Base-by-base conservation (phyloP, 2,329 filamentous ascomycete species). In the Fusarium caatingaense region DNA sequence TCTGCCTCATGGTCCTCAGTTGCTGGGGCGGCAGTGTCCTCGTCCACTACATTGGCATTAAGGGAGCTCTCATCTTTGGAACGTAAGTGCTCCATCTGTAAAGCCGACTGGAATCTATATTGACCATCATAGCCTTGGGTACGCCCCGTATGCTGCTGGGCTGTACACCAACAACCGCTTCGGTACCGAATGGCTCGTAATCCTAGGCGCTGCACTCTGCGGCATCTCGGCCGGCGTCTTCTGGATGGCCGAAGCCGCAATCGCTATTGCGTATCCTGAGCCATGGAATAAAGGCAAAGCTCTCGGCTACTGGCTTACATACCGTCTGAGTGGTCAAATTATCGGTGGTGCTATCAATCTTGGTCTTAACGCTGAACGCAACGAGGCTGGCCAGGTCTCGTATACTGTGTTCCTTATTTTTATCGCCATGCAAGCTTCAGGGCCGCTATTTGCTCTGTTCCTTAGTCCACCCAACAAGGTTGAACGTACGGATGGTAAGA, bases 201-300 rank as follows among this genome's bases (percentile, higher is more conserved):
- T 93, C 1, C 78, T 93, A 11, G 91, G 91, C 1, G 90, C 89
- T 1, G 89, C 89, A 0, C 81, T 91, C 0, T 93, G 91, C 67
- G 91, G 91, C 20, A 83, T 92, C 32, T 90, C 88, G 0, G 91
- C 91, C 0, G 91, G 91, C 0, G 83, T 93, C 0, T 93, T 93
- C 78, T 93, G 91, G 91, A 89, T 89, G 83, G 88, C 91, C 0
- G 91, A 93, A 78, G 89, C 89, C 1, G 91, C 91, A 1, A 92
- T 93, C 60, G 91, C 91, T 0, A 86, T 93, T 21, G 85, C 88
- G 0, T 93, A 93, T 68, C 91, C 91, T 0, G 91, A 93, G 72
- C 89, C 90, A 0, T 88, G 87, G 74, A 91, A 91, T 49, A 85
- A 87, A 56, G 90, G 89, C 0, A 85, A 85, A 18, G 87, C 89